Evolutionary conservation across 192 early-diverging fungal species (phyloP).

Genomic region (Backusella luteola): DNA sequence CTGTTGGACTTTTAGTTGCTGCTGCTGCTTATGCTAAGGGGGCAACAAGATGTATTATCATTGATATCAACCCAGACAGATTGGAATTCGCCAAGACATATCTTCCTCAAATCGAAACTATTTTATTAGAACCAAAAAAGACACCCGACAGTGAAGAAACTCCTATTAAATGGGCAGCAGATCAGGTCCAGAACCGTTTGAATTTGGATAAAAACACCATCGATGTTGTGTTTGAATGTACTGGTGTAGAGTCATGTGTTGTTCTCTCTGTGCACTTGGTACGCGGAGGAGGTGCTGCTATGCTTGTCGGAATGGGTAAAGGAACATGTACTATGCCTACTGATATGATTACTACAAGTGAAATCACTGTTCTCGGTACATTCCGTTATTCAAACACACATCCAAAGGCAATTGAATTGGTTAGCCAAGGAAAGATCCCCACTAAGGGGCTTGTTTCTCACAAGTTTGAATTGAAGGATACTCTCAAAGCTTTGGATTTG

Average conservation of each 20-base stretch:
- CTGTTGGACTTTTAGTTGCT: conserved; percentile 34
- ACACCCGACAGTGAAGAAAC: not conserved
- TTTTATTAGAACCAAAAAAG: not conserved
- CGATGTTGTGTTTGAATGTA: conserved; percentile 35
- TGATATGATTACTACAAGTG: conserved; percentile 19
- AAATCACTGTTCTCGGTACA: conserved; percentile 26
- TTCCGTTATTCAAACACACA: conserved; percentile 35
- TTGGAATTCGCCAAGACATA: conserved; percentile 32
- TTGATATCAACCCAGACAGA: conserved; percentile 32
- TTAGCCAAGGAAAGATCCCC: conserved; percentile 22
- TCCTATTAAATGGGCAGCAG: not conserved
- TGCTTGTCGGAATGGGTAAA: conserved; percentile 33
- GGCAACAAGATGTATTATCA: conserved; percentile 21
- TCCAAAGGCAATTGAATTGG: conserved; percentile 30
- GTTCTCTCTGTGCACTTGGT: conserved; percentile 22
- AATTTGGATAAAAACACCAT: not conserved
- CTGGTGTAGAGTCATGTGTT: conserved; percentile 31
- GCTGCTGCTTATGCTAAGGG: conserved; percentile 35
- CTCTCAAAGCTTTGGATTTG: conserved; percentile 28
- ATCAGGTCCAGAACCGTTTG: not conserved
- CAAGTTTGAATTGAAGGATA: conserved; percentile 24
- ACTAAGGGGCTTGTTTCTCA: conserved; percentile 30
- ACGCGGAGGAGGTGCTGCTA: conserved; percentile 25
- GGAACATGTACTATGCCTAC: conserved; percentile 14
- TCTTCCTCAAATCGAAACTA: not conserved